Conservation (phyloP, 805 yeast species). For the Zygoascus bituminiphila region DNA sequence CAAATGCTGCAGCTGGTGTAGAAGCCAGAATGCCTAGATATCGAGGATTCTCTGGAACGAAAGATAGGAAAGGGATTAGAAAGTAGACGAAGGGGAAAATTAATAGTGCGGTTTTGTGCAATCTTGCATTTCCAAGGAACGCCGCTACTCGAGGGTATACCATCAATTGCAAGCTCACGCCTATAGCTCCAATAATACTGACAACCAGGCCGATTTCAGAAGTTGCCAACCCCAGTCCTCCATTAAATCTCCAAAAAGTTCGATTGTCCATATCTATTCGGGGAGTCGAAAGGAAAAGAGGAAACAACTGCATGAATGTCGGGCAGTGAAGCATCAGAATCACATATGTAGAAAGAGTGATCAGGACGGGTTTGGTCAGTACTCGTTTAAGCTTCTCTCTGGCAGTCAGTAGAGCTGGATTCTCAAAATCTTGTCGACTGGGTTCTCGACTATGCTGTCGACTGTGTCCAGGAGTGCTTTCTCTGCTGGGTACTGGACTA, state of each 20-base stretch:
- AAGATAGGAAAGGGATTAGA: constrained; percentile 37
- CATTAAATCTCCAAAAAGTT: constrained; percentile 39
- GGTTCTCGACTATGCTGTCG: not conserved
- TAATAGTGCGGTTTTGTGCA: constrained; percentile 35
- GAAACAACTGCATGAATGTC: constrained; percentile 46
- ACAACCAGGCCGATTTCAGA: constrained; percentile 42
- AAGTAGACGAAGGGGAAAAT: constrained; percentile 41
- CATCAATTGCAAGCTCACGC: constrained; percentile 40
- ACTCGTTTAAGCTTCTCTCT: constrained; percentile 11
- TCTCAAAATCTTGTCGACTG: not conserved
- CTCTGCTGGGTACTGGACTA: not conserved
- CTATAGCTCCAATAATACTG: constrained; percentile 46
- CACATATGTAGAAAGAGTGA: constrained; percentile 16
- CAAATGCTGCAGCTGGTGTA: constrained; percentile 6
- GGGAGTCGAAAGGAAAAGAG: constrained; percentile 42
- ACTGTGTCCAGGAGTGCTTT: not conserved
- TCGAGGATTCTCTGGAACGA: constrained; percentile 13
- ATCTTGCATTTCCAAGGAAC: constrained; percentile 36
- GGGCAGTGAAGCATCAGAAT: constrained; percentile 39
- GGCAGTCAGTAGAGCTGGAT: not conserved
- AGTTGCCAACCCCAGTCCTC: constrained; percentile 46
- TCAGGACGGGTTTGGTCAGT: constrained; percentile 18
- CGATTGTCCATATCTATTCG: constrained; percentile 18
- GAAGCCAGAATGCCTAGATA: constrained; percentile 7
- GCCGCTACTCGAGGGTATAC: constrained; percentile 46